Conservation (phyloP, 2,329 filamentous ascomycete genomes). For the Neonectria punicea region DNA sequence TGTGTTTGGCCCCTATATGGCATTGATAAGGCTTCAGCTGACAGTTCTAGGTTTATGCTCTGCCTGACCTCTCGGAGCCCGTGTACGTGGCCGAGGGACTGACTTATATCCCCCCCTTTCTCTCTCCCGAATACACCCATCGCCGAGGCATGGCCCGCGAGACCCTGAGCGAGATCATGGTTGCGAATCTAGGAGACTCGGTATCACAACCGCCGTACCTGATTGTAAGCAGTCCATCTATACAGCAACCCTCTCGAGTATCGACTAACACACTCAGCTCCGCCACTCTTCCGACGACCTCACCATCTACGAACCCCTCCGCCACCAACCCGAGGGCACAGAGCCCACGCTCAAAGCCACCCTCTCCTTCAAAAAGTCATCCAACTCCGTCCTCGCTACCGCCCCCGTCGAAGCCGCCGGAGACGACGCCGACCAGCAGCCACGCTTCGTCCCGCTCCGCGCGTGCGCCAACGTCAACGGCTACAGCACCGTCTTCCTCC, state of each 20-base stretch:
- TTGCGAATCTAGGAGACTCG: conserved; percentile 85
- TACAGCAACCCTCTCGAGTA: not conserved
- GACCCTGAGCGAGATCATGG: conserved; percentile 79
- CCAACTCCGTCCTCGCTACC: conserved; percentile 74
- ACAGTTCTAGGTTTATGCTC: conserved; percentile 73
- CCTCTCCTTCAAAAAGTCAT: conserved; percentile 80
- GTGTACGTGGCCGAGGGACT: conserved; percentile 82
- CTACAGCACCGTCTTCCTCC: conserved; percentile 84
- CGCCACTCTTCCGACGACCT: conserved; percentile 85
- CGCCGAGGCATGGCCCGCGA: conserved; percentile 79
- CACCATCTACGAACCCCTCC: conserved; percentile 86
- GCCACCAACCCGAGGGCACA: conserved; percentile 53
- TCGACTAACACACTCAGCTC: conserved; percentile 59
- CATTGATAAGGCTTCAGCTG: not conserved
- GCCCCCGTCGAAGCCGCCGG: conserved; percentile 60
- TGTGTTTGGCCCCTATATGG: conserved; percentile 53
- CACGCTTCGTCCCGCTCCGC: conserved; percentile 64
- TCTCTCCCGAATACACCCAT: conserved; percentile 76
- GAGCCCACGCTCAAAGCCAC: conserved; percentile 60
- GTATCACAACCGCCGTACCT: conserved; percentile 79
- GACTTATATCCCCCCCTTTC: conserved; percentile 78
- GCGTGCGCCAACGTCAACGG: conserved; percentile 75
- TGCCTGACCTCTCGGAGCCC: conserved; percentile 77
- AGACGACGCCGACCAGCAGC: conserved; percentile 59
- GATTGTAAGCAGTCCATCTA: conserved; percentile 67